Percentiles rank a stretch among this genome's conserved stretches.
phyloP scores from a whole-genome alignment of 2,329 filamentous ascomycete species.

The Neonectria neomacrospora region DNA sequence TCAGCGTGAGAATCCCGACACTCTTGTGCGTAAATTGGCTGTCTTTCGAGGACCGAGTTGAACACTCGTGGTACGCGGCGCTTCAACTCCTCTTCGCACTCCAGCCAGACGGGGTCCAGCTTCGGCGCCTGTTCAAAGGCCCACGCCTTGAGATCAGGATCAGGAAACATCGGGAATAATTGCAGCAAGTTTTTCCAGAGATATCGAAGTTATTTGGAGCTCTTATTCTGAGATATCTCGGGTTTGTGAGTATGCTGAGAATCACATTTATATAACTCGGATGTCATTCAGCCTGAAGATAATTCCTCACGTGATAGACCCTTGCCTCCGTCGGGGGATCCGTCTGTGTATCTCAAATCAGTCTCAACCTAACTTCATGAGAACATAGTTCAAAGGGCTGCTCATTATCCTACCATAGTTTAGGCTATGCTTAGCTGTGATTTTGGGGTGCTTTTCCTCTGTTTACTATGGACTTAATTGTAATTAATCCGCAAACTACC shows the following conservation, averaged over 20 bases:
- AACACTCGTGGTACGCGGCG: slow-evolving; percentile 33
- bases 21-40: slow-evolving; percentile 54
- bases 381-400: too few relatives aligned
- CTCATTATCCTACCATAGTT: background rate
- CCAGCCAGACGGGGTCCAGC: slow-evolving; percentile 54
- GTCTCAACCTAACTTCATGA: background rate
- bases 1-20: slow-evolving; percentile 52
- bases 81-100: slow-evolving; percentile 48
- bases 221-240: background rate
- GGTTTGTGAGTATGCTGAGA: slow-evolving; percentile 8
- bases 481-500: too few relatives aligned
- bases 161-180: slow-evolving; percentile 32
- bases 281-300: slow-evolving; percentile 3
- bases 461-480: too few relatives aligned
- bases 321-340: slow-evolving; percentile 8
- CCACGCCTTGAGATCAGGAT: slow-evolving; percentile 37
- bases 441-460: too few relatives aligned
- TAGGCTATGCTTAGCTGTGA: too few relatives aligned
- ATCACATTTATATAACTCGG: background rate
- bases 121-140: slow-evolving; percentile 50
- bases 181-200: background rate
- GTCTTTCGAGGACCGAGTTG: slow-evolving; percentile 46
- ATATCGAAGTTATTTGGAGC: background rate
- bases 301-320: slow-evolving; percentile 10
- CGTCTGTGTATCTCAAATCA: background rate